Evolutionary conservation across 2,329 filamentous ascomycete genomes (phyloP).

Genomic region (Cladosporium sp.): DNA sequence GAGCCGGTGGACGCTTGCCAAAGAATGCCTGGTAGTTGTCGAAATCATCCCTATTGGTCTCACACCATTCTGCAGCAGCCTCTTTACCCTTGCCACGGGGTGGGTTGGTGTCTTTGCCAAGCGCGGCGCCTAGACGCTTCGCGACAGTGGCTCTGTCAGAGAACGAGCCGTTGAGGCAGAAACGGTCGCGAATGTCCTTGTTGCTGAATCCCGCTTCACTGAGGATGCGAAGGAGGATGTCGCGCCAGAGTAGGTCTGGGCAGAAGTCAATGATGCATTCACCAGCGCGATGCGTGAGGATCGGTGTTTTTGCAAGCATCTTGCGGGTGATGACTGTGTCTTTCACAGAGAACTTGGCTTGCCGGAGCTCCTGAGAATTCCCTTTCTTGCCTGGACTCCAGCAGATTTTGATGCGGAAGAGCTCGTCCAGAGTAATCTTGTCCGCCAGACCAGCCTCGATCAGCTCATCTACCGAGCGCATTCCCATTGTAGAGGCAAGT

Average conservation of each 20-base stretch:
- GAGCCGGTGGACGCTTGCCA: slow-evolving; percentile 23
- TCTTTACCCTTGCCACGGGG: slow-evolving; percentile 23
- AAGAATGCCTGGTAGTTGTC: slow-evolving; percentile 26
- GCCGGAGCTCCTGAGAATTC: slow-evolving; percentile 26
- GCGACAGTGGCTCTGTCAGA: slow-evolving; percentile 32
- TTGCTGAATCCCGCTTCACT: slow-evolving; percentile 29
- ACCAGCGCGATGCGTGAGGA: slow-evolving; percentile 28
- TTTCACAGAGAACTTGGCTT: slow-evolving; percentile 27
- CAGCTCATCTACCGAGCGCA: slow-evolving; percentile 22
- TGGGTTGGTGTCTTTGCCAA: slow-evolving; percentile 30
- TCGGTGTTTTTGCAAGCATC: slow-evolving; percentile 23
- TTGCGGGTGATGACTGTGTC: slow-evolving; percentile 31
- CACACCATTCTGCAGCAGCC: slow-evolving; percentile 19
- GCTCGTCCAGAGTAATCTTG: slow-evolving; percentile 20
- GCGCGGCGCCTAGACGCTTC: slow-evolving; percentile 32
- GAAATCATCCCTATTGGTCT: slow-evolving; percentile 25
- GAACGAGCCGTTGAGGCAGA: slow-evolving; percentile 32
- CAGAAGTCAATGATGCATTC: slow-evolving; percentile 35
- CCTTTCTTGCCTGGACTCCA: slow-evolving; percentile 33
- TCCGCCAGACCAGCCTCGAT: slow-evolving; percentile 26
- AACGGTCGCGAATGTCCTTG: slow-evolving; percentile 31
- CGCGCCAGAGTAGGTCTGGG: slow-evolving; percentile 32
- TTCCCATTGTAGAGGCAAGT: slow-evolving; percentile 4
- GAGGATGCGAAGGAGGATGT: slow-evolving; percentile 30
- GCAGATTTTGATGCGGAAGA: slow-evolving; percentile 26